Evolutionary conservation across 1,284 basidiomycete genomes (phyloP).

Genomic region (Cryptococcus depauperatus): DNA sequence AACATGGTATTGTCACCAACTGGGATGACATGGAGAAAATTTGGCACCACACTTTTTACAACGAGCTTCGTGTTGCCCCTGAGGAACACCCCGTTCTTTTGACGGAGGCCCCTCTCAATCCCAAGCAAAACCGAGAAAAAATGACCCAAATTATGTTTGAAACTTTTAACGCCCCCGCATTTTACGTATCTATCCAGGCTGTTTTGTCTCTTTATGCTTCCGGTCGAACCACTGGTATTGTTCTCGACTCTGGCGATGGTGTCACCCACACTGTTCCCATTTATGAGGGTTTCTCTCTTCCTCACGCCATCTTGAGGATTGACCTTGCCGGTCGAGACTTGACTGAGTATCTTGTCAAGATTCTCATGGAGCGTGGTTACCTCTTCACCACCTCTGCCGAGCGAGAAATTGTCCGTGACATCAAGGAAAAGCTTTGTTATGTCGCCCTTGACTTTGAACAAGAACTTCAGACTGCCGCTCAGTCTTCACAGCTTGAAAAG

Average conservation of each 20-base stretch:
- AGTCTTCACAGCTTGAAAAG: slow-evolving; percentile 88
- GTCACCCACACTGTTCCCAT: slow-evolving; percentile 90
- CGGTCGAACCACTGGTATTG: slow-evolving; percentile 86
- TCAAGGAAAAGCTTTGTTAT: slow-evolving; percentile 98
- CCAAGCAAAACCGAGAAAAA: slow-evolving; percentile 91
- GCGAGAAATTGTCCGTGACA: slow-evolving; percentile 92
- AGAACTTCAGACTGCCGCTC: slow-evolving; percentile 86
- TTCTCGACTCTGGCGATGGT: slow-evolving; percentile 89
- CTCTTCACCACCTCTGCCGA: slow-evolving; percentile 89
- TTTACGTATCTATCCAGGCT: slow-evolving; percentile 90
- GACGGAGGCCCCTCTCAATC: slow-evolving; percentile 91
- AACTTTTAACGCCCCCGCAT: slow-evolving; percentile 88
- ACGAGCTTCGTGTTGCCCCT: slow-evolving; percentile 64
- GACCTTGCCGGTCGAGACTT: slow-evolving; percentile 93
- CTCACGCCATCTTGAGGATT: slow-evolving; percentile 89
- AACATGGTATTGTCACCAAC: slow-evolving; percentile 77
- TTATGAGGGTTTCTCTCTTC: slow-evolving; percentile 91
- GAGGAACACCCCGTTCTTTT: slow-evolving; percentile 91
- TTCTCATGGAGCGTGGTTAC: slow-evolving; percentile 89
- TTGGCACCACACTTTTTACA: slow-evolving; percentile 88
- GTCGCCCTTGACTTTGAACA: slow-evolving; percentile 95
- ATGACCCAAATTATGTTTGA: slow-evolving; percentile 98
- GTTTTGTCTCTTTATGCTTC: slow-evolving; percentile 88
- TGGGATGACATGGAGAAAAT: slow-evolving; percentile 97
- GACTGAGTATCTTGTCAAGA: slow-evolving; percentile 87